A percentile compares a stretch with the other conserved stretches of the same genome.
These are phyloP conservation scores for Metroxylon sagu DNA, from an alignment of 176 grass and related monocot species.

Conservation along the genomic window DNA sequence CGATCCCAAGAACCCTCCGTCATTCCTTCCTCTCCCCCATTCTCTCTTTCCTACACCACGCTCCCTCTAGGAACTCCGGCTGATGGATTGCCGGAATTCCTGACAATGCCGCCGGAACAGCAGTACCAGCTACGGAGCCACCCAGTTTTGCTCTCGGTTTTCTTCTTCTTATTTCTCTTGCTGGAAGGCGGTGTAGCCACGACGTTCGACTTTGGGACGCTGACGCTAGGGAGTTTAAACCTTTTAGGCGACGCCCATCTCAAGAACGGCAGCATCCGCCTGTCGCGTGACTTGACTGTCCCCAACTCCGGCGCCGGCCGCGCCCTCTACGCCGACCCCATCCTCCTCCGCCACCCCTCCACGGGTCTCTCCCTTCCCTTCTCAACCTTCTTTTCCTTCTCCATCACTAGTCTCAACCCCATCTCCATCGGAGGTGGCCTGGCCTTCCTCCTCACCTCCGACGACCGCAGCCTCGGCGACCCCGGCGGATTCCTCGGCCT, in stretches of 20 bases:
- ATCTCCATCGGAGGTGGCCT: conserved; percentile 74
- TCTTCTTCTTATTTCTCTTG: not conserved
- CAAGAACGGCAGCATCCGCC: conserved; percentile 81
- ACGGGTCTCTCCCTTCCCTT: conserved; percentile 34
- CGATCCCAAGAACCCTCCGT: conserved; percentile 4
- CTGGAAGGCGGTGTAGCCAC: conserved; percentile 4
- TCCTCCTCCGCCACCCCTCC: conserved; percentile 23
- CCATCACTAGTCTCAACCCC: conserved; percentile 51
- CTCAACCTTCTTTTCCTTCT: conserved; percentile 89
- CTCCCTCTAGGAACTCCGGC: not conserved
- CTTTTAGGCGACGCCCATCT: conserved; percentile 91
- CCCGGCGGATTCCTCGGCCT: conserved; percentile 56
- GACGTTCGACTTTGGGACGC: conserved; percentile 69
- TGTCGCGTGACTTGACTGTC: conserved; percentile 67
- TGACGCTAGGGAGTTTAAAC: conserved; percentile 51
- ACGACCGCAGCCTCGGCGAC: conserved; percentile 38
- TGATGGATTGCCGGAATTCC: not conserved
- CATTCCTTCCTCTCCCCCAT: not conserved
- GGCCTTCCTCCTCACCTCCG: conserved; percentile 57
- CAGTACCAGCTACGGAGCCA: too few relatives aligned
- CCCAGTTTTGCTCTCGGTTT: conserved; percentile 1
- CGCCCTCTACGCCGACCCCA: conserved; percentile 51
- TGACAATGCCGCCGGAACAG: conserved; percentile 19
- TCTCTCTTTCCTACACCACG: not conserved
- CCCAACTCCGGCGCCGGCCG: conserved; percentile 60